phyloP scores from a whole-genome alignment of 371 early-diverging fungal species.

The Mucor velutinosus region DNA sequence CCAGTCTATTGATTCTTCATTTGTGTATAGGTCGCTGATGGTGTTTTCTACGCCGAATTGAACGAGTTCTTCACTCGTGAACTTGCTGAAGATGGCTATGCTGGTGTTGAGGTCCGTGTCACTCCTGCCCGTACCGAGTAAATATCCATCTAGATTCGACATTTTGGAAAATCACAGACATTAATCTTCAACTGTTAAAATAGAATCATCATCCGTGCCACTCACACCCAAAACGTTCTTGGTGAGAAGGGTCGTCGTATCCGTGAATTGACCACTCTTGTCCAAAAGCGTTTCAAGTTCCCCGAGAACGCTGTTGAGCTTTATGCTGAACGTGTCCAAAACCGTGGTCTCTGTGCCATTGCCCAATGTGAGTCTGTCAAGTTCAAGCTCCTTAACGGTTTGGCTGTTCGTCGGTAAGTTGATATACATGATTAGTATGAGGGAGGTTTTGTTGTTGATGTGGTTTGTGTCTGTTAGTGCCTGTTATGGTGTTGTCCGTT shows the following conservation, averaged over 20 bases:
- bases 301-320: slow-evolving; percentile 97
- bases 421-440: not conserved
- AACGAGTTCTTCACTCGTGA: slow-evolving; percentile 98
- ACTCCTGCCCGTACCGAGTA: slow-evolving; percentile 97
- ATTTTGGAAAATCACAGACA: not conserved
- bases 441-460: slow-evolving; percentile 1
- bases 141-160: slow-evolving; percentile 4
- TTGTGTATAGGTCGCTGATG: slow-evolving; percentile 88
- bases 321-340: slow-evolving; percentile 98
- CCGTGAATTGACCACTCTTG: slow-evolving; percentile 97
- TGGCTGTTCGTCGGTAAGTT: slow-evolving; percentile 90
- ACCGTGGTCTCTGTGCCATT: slow-evolving; percentile 99
- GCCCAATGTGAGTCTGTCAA: slow-evolving; percentile 99
- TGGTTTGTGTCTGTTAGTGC: slow-evolving; percentile 62
- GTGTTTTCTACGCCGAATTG: slow-evolving; percentile 99
- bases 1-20: not conserved
- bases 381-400: slow-evolving; percentile 96
- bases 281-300: slow-evolving; percentile 99
- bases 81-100: slow-evolving; percentile 89
- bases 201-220: slow-evolving; percentile 97
- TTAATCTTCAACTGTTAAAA: not conserved
- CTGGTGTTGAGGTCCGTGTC: slow-evolving; percentile 98
- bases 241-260: slow-evolving; percentile 99
- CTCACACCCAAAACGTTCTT: slow-evolving; percentile 97
- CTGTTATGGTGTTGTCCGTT: slow-evolving; percentile 98